Conservation (phyloP, 2,329 filamentous ascomycete genomes). For the Stagonosporopsis rhizophila region DNA sequence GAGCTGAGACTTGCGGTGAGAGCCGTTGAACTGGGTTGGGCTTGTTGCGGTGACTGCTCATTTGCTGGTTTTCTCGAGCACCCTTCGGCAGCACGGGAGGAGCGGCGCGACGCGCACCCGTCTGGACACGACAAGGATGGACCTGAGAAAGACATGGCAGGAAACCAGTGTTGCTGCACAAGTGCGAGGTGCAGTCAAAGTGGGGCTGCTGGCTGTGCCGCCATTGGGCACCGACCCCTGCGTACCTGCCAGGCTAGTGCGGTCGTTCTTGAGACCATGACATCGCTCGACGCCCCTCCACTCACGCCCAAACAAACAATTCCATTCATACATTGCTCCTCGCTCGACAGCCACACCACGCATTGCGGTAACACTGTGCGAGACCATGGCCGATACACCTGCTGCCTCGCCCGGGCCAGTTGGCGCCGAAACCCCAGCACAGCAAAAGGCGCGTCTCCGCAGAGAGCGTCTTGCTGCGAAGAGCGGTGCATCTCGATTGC, state of each 20-base stretch:
- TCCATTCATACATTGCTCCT: neutral
- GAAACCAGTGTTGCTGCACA: neutral
- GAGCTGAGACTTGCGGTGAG: conserved; percentile 9
- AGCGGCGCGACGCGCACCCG: conserved; percentile 3
- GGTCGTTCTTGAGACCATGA: conserved; percentile 10
- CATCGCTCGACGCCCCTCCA: conserved; percentile 10
- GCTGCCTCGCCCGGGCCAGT: conserved; percentile 25
- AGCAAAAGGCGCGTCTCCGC: conserved; percentile 72
- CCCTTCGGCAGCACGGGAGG: conserved; percentile 4
- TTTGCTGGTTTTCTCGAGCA: neutral
- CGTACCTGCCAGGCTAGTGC: neutral
- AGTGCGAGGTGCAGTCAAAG: neutral
- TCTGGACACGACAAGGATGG: neutral
- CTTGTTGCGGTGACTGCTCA: neutral
- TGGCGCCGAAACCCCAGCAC: conserved; percentile 50
- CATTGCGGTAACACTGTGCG: neutral
- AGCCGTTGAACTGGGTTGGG: neutral
- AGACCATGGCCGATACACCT: conserved; percentile 37
- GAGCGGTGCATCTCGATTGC: conserved; percentile 73
- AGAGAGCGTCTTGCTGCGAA: conserved; percentile 83
- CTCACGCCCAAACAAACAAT: conserved; percentile 8
- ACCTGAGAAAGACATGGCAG: neutral
- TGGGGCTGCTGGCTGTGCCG: conserved; percentile 1
- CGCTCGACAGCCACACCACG: neutral
- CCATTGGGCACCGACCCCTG: conserved; percentile 1